phyloP scores from a whole-genome alignment of 1,284 basidiomycete genomes.

The Malassezia obtusa region DNA sequence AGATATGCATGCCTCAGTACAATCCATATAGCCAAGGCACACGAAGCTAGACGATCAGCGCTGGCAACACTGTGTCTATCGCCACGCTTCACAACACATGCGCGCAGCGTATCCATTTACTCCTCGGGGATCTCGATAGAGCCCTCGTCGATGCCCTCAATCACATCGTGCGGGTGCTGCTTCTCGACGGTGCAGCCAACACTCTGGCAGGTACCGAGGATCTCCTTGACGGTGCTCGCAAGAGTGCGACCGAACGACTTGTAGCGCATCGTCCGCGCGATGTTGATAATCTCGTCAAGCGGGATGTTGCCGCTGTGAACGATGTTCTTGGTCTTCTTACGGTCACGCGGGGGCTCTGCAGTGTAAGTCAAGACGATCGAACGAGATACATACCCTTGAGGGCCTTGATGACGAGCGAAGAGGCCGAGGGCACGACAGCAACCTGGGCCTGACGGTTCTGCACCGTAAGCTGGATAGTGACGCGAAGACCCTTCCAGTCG shows the following conservation, averaged over 20 bases:
- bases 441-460: conserved; percentile 99
- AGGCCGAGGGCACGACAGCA: conserved; percentile 93
- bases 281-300: conserved; percentile 84
- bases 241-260: conserved; percentile 92
- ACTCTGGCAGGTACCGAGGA: conserved; percentile 59
- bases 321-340: conserved; percentile 99
- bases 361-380: background rate
- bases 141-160: conserved; percentile 88
- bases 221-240: conserved; percentile 71
- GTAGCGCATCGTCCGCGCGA: conserved; percentile 88
- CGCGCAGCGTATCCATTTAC: conserved; percentile 19
- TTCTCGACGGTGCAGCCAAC: conserved; percentile 96
- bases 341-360: conserved; percentile 94
- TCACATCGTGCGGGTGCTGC: conserved; percentile 83
- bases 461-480: conserved; percentile 97
- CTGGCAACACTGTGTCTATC: background rate
- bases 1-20: background rate
- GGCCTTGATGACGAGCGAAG: conserved; percentile 93
- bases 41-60: background rate
- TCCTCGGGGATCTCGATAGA: conserved; percentile 59
- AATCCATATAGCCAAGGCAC: background rate
- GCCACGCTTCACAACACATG: no score
- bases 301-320: conserved; percentile 92
- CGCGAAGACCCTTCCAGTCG: conserved; percentile 98
- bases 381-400: conserved; percentile 57